Conservation (phyloP, 2,329 filamentous ascomycete species). For the Trichothecium roseum region DNA sequence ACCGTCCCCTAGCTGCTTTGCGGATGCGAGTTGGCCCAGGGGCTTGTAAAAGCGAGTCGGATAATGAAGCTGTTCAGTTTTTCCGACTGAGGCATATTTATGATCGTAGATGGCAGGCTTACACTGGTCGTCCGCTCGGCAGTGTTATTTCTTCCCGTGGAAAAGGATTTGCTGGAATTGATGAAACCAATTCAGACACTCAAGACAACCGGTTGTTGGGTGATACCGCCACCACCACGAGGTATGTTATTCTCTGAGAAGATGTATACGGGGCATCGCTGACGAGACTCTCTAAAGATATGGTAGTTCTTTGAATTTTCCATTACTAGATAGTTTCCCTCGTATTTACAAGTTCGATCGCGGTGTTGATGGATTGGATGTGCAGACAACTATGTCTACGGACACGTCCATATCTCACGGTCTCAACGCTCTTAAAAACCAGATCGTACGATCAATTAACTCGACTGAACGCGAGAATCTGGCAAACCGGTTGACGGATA, state of each 20-base stretch:
- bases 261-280: too few species aligned
- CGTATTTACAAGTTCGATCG: conserved; percentile 49
- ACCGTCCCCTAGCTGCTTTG: conserved; percentile 67
- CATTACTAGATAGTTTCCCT: conserved; percentile 77
- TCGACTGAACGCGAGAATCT: conserved; percentile 76
- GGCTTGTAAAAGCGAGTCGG: conserved; percentile 10
- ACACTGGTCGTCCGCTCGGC: conserved; percentile 8
- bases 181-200: too few species aligned
- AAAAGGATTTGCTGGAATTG: background rate
- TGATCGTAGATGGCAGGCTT: conserved; percentile 2
- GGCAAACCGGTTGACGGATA: conserved; percentile 69
- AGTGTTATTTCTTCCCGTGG: conserved; percentile 4
- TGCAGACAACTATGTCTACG: conserved; percentile 57
- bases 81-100: conserved; percentile 15
- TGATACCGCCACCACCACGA: too few species aligned
- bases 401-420: conserved; percentile 62
- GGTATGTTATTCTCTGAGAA: too few species aligned
- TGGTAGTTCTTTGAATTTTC: conserved; percentile 49
- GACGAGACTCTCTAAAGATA: too few species aligned
- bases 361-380: conserved; percentile 21
- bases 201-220: too few species aligned
- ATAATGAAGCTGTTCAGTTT: conserved; percentile 18
- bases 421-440: conserved; percentile 54
- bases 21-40: conserved; percentile 47
- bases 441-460: conserved; percentile 52